Percentiles rank a stretch among this genome's conserved stretches.
Conservation (phyloP, 192 early-diverging fungal genomes). For the Funneliformis geosporum region DNA sequence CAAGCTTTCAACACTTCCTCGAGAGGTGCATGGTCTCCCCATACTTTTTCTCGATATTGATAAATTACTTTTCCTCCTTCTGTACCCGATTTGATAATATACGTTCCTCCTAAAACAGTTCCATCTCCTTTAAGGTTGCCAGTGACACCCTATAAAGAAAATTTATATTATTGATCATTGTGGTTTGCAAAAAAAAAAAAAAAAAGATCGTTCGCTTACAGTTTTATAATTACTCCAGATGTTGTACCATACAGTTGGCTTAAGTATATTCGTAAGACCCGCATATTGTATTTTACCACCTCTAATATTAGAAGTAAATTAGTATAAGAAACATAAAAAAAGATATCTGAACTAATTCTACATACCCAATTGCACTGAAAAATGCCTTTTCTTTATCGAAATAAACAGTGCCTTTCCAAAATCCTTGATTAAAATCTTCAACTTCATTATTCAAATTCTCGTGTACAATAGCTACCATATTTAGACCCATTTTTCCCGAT, state of each 20-base stretch:
- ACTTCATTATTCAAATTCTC: constrained; percentile 44
- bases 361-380: constrained; percentile 47
- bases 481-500: constrained; percentile 42
- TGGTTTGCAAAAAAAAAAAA: neutral
- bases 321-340: neutral
- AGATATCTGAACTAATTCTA: neutral
- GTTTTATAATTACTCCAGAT: neutral
- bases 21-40: constrained; percentile 46
- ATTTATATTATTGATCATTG: too few species aligned
- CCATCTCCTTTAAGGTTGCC: constrained; percentile 53
- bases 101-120: constrained; percentile 47
- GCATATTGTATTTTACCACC: constrained; percentile 38
- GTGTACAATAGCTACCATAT: constrained; percentile 51
- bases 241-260: constrained; percentile 42
- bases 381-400: constrained; percentile 45
- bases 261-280: constrained; percentile 35
- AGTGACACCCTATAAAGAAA: constrained; percentile 37
- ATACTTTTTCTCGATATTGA: constrained; percentile 48
- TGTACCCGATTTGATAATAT: constrained; percentile 36
- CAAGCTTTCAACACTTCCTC: constrained; percentile 40
- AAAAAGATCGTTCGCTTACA: neutral
- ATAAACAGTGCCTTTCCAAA: constrained; percentile 48
- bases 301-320: constrained; percentile 20
- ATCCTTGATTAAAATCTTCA: constrained; percentile 45
- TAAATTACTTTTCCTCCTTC: constrained; percentile 43